Conservation (phyloP, 176 grass and related monocot species). For the Paspalum notatum region DNA sequence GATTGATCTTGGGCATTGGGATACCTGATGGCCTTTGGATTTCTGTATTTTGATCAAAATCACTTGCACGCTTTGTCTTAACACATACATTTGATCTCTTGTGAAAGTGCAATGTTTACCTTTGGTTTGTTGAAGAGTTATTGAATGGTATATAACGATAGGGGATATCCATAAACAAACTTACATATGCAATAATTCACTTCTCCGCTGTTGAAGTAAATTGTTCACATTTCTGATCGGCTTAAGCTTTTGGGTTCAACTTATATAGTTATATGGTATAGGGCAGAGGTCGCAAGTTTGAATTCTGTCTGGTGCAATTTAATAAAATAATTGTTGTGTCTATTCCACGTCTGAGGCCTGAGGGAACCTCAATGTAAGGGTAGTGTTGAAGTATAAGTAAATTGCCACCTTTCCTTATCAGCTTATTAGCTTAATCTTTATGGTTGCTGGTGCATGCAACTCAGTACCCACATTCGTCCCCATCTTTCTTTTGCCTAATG, state of each 20-base stretch:
- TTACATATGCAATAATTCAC: slow-evolving; percentile 15
- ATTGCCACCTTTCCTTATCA: too few relatives aligned
- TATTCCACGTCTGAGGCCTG: too few relatives aligned
- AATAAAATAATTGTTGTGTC: too few relatives aligned
- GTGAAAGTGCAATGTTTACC: slow-evolving; percentile 2
- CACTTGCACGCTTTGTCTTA: slow-evolving; percentile 10
- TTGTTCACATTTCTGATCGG: too few relatives aligned
- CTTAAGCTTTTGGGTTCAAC: too few relatives aligned
- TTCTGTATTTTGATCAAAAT: slow-evolving; percentile 36
- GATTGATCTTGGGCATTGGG: slow-evolving; percentile 13
- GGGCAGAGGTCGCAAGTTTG: too few relatives aligned
- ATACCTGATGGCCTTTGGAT: slow-evolving; percentile 25
- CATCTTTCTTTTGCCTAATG: slow-evolving; percentile 3
- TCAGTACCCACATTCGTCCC: background rate
- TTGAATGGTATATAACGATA: slow-evolving; percentile 31
- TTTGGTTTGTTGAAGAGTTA: slow-evolving; percentile 36
- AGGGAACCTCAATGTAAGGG: too few relatives aligned
- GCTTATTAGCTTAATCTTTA: too few relatives aligned
- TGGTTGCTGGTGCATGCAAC: too few relatives aligned
- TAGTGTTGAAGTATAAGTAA: too few relatives aligned
- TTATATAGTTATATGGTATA: too few relatives aligned
- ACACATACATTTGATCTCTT: slow-evolving; percentile 13
- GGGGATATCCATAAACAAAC: slow-evolving; percentile 6
- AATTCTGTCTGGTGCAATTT: too few relatives aligned
- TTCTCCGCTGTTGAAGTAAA: background rate